Base-by-base conservation (phyloP, 345 rosid genomes). In the Barbarea vulgaris region DNA sequence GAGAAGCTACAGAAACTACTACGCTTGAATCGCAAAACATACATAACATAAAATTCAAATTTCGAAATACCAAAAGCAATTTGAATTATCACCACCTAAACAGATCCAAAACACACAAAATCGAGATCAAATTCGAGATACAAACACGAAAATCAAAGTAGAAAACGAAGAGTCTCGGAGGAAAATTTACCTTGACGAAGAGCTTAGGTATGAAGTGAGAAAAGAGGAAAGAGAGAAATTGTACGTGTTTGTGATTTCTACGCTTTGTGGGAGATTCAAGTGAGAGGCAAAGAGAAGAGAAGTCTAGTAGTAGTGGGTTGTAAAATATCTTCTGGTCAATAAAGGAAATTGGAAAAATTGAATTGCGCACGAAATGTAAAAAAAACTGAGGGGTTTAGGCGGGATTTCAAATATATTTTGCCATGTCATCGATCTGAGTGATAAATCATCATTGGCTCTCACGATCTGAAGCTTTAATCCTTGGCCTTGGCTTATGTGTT, bases 351-450 rank as follows among this genome's bases (percentile, higher is more conserved):
- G 19, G 14, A 37, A 77, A 88, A 90, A 89, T 86, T 84, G 85
- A 89, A 90, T 88, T 86, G 85, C 87, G 84, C 72, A 81, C 80
- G 87, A 85, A 89, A 88, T 84, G 91, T 47, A 19, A 65, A 83
- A 85, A 81, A 83, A 84, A 79, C 75, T 59, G 59, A 73, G 75
- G 91, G 91, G 89, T 91, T 89, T 88, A 81, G 87, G 94, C 92
- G 96, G 94, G 94, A 86, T 88, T 86, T 86, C 77, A 78, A 73
- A 81, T 9, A 69, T 81, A 77, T 81, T 36, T 42, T 48, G 81
- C 85, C 97, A 93, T 64, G 89, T 93, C 87, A 87, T 4, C 84
- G 67, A 88, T 93, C 97, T 76, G 27, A 6, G 91, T 70, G 81
- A 21, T 64, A 22, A 30, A 0, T 18, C 2, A 0, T 10, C 0